Evolutionary conservation across 2,329 filamentous ascomycete genomes (phyloP), one percentile per base, ranked within the genome.

Genomic region (Acephala macrosclerotiorum): DNA sequence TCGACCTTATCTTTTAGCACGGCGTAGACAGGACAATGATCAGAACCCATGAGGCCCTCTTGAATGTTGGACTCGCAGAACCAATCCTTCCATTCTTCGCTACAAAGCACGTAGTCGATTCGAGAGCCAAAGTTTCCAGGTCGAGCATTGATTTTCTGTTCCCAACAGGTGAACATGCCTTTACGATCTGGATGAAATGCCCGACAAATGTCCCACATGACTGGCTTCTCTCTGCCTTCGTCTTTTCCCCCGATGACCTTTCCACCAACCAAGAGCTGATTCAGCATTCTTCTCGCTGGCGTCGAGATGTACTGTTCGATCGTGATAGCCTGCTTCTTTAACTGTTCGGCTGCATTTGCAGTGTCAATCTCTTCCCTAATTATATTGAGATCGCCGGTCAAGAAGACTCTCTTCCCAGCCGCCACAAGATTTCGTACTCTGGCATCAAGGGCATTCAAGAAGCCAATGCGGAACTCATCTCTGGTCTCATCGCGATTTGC

Each of bases 111-210:
- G 78, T 97, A 98, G 78, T 99, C 96, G 72, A 98, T 98, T 40
- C 96, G 88, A 62, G 92, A 91, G 6, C 96, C 96, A 77, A 91
- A 96, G 76, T 98, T 98, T 2, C 92, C 94, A 2, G 95, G 95
- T n/a, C 96, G 85, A n/a, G 93, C 92, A 78, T 98, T 98, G 75
- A 94, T 91, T 77, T 92, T 94, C 59, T 93, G 94, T 69, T 98
- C 94, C 95, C 95, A 98, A 77, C 95, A 97, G 0, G 96, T 98
- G 77, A 93, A 98, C 96, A 99, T 98, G 67, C 93, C 93, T 68
- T 84, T 83, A 45, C 96, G 86, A n/a, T 82, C 80, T 0, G 92
- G 91, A 75, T 97, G 91, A 74, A 94, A 96, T 29, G 86, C 87
- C 58, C 96, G 87, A 72, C 92, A 94, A 20, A 96, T 82, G 79